These are phyloP conservation scores for Lagerstroemia speciosa DNA, from an alignment of 345 rosid species.

Conservation along the genomic window DNA sequence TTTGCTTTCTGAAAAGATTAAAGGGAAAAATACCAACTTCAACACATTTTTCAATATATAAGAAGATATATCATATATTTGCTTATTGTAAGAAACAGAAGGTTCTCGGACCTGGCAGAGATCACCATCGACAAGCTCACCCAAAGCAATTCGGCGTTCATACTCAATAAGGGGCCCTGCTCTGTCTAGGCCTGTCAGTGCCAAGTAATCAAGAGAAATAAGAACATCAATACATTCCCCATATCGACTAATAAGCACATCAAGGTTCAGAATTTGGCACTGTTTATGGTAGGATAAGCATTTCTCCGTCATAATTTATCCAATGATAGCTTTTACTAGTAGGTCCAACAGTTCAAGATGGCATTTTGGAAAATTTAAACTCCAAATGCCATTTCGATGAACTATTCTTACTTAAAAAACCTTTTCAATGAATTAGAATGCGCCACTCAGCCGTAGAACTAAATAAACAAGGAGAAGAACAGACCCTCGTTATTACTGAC, in stretches of 20 bases:
- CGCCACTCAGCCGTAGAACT: background rate
- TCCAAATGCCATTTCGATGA: background rate
- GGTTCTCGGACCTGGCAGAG: conserved; percentile 50
- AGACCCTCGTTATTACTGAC: conserved; percentile 30
- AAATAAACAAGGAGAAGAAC: background rate
- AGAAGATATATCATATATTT: background rate
- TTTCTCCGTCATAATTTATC: background rate
- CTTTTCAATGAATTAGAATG: background rate
- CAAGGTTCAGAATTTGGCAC: background rate
- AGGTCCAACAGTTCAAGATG: background rate
- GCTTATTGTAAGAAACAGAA: background rate
- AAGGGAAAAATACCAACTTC: background rate
- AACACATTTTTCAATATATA: background rate
- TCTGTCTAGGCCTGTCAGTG: conserved; percentile 36
- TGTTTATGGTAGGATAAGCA: background rate
- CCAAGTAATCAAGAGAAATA: background rate
- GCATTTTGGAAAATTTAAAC: conserved; percentile 1
- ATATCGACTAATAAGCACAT: background rate
- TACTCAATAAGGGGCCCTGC: conserved; percentile 90
- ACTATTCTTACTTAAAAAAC: background rate
- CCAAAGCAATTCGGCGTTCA: conserved; percentile 59
- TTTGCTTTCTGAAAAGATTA: background rate
- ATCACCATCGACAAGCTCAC: conserved; percentile 90
- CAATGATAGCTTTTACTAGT: background rate
- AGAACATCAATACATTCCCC: background rate